phyloP scores from a whole-genome alignment of 169 alveolate genomes.

The Plasmodium sp. region DNA sequence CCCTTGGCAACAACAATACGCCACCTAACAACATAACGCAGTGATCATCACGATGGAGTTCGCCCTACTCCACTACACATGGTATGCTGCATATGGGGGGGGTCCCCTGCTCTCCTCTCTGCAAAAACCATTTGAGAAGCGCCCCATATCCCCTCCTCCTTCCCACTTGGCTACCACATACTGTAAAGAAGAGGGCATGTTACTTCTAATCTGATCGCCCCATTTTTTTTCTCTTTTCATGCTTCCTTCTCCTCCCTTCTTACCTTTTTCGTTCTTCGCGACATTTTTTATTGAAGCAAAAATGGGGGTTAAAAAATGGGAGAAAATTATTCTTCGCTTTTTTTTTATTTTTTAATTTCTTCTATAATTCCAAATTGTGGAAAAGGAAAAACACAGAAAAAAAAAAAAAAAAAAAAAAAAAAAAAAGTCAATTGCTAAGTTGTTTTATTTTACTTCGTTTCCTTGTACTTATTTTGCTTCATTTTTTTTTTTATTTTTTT shows the following conservation, averaged over 20 bases:
- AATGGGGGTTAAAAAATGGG: not conserved
- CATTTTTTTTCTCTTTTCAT: constrained; percentile 8
- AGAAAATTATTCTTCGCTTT: not conserved
- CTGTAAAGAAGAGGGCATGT: not conserved
- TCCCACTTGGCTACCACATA: not conserved
- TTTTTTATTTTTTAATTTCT: not conserved
- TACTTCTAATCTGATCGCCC: not conserved
- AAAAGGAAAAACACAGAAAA: not conserved
- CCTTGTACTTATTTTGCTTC: too few relatives aligned
- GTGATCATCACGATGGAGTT: not conserved
- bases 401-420: not conserved
- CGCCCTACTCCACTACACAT: not conserved
- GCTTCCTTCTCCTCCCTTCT: not conserved
- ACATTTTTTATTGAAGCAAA: constrained; percentile 15
- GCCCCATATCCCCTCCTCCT: not conserved
- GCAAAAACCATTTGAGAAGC: not conserved
- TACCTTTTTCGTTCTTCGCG: constrained; percentile 74
- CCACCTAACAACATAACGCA: not conserved
- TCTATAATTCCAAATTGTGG: not conserved
- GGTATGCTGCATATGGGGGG: not conserved
- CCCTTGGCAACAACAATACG: not conserved
- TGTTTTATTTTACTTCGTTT: too few relatives aligned
- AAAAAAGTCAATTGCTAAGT: not conserved
- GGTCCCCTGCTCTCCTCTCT: not conserved
- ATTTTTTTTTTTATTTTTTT: too few relatives aligned